These are phyloP conservation scores for Penicillium canariense DNA, from an alignment of 495 filamentous ascomycete species.

Conservation along the genomic window DNA sequence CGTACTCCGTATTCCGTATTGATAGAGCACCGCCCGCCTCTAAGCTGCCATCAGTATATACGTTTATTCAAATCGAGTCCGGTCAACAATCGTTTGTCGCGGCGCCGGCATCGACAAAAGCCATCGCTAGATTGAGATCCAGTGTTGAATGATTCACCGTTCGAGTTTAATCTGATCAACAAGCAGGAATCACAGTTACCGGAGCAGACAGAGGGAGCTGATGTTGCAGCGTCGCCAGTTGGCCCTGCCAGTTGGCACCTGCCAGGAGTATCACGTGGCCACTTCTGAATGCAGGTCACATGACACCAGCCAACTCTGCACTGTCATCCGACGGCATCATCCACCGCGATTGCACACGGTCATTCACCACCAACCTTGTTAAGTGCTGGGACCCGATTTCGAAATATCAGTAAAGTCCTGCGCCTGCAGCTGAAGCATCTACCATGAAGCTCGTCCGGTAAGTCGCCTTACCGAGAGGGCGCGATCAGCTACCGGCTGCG, in stretches of 20 bases:
- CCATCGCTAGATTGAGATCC: too few relatives aligned
- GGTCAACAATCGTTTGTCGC: too few relatives aligned
- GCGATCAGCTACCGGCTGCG: slow-evolving; percentile 5
- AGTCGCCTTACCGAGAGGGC: slow-evolving; percentile 28
- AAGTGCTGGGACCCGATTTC: slow-evolving; percentile 6
- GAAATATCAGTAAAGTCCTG: neutral
- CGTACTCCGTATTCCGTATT: too few relatives aligned
- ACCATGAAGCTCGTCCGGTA: slow-evolving; percentile 99
- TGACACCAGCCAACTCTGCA: slow-evolving; percentile 18
- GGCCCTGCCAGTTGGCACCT: neutral
- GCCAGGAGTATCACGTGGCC: slow-evolving; percentile 9
- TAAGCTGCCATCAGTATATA: too few relatives aligned
- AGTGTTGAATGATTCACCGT: too few relatives aligned
- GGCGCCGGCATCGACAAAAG: too few relatives aligned
- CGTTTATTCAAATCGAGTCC: too few relatives aligned
- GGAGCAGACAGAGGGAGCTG: too few relatives aligned
- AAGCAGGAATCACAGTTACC: too few relatives aligned
- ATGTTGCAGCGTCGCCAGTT: neutral
- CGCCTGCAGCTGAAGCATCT: slow-evolving; percentile 9
- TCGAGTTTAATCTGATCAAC: too few relatives aligned
- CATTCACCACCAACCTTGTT: slow-evolving; percentile 12
- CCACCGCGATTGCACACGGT: slow-evolving; percentile 11
- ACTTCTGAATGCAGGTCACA: neutral
- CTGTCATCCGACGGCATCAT: slow-evolving; percentile 19
- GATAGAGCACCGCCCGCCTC: too few relatives aligned